Evolutionary conservation across 148 eudicot species (phyloP).

Genomic region (Nyssa sinensis): DNA sequence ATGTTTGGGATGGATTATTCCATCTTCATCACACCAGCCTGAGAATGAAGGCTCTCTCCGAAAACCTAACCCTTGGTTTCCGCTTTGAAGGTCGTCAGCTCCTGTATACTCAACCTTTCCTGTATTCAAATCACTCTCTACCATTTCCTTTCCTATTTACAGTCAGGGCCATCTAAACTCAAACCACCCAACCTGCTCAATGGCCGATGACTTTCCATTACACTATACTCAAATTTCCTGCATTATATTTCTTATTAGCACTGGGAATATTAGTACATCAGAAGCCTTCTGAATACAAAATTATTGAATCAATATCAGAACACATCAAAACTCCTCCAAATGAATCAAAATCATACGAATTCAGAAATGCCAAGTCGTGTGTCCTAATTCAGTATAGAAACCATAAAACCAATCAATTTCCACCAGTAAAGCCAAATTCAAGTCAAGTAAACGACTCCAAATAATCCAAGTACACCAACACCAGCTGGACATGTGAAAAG

Average conservation of each 20-base stretch:
- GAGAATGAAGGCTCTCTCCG: constrained; percentile 47
- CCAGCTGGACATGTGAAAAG: not conserved
- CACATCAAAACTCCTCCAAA: not conserved
- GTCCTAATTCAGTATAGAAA: not conserved
- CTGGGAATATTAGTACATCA: too few species aligned
- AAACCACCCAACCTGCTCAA: not conserved
- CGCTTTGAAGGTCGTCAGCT: constrained; percentile 5
- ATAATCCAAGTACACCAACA: not conserved
- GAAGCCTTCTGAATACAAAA: too few species aligned
- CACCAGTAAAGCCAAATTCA: not conserved
- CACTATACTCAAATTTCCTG: too few species aligned
- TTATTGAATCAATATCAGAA: too few species aligned
- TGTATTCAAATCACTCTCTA: constrained; percentile 22
- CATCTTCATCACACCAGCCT: constrained; percentile 41
- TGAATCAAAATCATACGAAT: not conserved
- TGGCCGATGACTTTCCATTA: too few species aligned
- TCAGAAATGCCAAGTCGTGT: not conserved
- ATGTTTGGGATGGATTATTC: constrained; percentile 11
- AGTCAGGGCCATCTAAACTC: not conserved
- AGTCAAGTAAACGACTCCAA: not conserved
- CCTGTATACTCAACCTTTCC: constrained; percentile 16
- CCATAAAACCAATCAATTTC: not conserved
- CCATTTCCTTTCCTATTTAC: constrained; percentile 36
- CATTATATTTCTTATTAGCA: too few species aligned
- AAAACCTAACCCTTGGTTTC: constrained; percentile 13